A percentile compares a stretch with the other conserved stretches of the same genome.
Conservation (phyloP, 1,284 basidiomycete genomes). For the Melampsora larici-populina region DNA sequence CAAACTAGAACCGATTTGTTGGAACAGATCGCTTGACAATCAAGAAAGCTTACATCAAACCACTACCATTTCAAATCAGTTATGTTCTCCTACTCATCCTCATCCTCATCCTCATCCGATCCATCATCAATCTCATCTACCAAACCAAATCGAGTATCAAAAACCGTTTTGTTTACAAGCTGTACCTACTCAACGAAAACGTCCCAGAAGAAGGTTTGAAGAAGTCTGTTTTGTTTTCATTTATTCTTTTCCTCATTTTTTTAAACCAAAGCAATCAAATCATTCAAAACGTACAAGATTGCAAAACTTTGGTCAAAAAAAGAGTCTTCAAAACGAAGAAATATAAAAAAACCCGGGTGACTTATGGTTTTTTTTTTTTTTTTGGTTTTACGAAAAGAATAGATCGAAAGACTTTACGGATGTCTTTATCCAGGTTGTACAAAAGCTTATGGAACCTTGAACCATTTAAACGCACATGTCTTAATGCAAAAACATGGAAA, state of each 20-base stretch:
- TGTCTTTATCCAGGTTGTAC: constrained; percentile 77
- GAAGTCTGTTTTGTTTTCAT: constrained; percentile 55
- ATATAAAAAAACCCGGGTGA: not conserved
- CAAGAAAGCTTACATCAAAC: not conserved
- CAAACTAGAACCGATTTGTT: no score
- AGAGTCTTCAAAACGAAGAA: not conserved
- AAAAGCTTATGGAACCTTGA: constrained; percentile 70
- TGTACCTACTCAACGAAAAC: constrained; percentile 63
- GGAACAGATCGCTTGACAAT: not conserved
- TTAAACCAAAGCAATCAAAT: no score
- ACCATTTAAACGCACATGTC: constrained; percentile 90
- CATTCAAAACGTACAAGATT: no score
- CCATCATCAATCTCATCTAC: not conserved
- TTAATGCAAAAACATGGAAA: constrained; percentile 84
- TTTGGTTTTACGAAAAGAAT: not conserved
- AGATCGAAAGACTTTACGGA: constrained; percentile 81
- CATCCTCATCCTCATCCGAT: not conserved
- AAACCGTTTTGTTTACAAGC: constrained; percentile 13
- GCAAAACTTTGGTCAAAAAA: no score
- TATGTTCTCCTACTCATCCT: not conserved
- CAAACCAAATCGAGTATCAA: not conserved
- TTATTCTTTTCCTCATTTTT: not conserved
- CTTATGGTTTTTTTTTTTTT: no score
- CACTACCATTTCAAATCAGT: not conserved
- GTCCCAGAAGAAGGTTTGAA: no score